These are phyloP conservation scores for Colletotrichum liriopes DNA, from an alignment of 2,329 filamentous ascomycete species.

Conservation along the genomic window DNA sequence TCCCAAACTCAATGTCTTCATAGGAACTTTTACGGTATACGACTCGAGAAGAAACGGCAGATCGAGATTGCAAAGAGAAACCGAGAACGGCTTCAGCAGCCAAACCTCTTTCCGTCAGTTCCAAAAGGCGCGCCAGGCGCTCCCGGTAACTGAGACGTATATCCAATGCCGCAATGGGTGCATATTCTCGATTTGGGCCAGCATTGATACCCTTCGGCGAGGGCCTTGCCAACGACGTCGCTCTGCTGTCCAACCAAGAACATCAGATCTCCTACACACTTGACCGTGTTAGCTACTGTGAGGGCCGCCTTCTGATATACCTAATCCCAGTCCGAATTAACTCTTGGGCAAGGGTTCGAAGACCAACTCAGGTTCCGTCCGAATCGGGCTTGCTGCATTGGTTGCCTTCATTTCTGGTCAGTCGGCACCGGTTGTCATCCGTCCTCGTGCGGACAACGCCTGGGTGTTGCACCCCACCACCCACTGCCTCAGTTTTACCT, in stretches of 20 bases:
- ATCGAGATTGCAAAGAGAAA: constrained; percentile 86
- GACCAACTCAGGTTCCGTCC: background rate
- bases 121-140: constrained; percentile 75
- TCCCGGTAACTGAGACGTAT: constrained; percentile 53
- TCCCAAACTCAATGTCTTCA: background rate
- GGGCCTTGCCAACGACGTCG: background rate
- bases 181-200: no score
- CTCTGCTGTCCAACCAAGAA: background rate
- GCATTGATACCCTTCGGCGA: background rate
- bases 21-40: constrained; percentile 89
- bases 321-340: background rate
- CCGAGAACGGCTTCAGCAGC: constrained; percentile 83
- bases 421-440: constrained; percentile 6
- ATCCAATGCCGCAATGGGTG: background rate
- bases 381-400: constrained; percentile 30
- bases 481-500: background rate
- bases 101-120: constrained; percentile 87
- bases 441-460: constrained; percentile 1
- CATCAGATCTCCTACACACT: background rate
- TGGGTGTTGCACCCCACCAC: constrained; percentile 17
- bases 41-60: constrained; percentile 83
- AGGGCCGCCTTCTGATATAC: constrained; percentile 5
- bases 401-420: constrained; percentile 11
- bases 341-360: background rate
- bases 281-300: background rate